Evolutionary conservation across 768 basidiomycete species (phyloP).

Genomic region (Serpula lacrymans): DNA sequence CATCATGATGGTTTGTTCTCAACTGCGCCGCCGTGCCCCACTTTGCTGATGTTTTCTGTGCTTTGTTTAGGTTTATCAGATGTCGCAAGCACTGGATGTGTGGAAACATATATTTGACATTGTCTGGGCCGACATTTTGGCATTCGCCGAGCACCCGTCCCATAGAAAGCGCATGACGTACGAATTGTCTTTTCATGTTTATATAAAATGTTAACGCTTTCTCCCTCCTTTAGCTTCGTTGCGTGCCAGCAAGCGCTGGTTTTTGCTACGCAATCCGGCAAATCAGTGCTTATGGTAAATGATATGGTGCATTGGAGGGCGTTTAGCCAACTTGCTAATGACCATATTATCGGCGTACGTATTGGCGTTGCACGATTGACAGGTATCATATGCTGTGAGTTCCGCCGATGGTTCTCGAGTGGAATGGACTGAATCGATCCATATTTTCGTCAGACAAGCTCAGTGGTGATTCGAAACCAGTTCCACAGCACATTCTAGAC

Average conservation of each 20-base stretch:
- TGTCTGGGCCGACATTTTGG: conserved; percentile 39
- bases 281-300: conserved; percentile 36
- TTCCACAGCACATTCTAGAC: conserved; percentile 34
- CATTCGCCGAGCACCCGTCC: conserved; percentile 43
- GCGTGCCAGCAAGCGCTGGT: conserved; percentile 65
- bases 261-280: conserved; percentile 29
- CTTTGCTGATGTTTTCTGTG: conserved; percentile 9
- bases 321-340: conserved; percentile 56
- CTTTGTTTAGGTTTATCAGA: conserved; percentile 42
- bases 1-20: conserved; percentile 53
- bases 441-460: conserved; percentile 12
- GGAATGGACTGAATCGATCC: neutral
- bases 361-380: conserved; percentile 81
- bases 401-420: conserved; percentile 3
- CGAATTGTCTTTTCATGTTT: conserved; percentile 26
- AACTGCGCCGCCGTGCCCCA: conserved; percentile 10
- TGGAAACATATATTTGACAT: conserved; percentile 32
- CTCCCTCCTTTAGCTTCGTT: conserved; percentile 62
- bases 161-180: conserved; percentile 73
- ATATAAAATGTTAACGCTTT: conserved; percentile 13
- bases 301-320: conserved; percentile 48
- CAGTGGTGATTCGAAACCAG: conserved; percentile 8
- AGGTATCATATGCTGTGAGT: conserved; percentile 54
- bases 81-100: conserved; percentile 39
- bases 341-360: conserved; percentile 78